phyloP scores from a whole-genome alignment of 2,329 filamentous ascomycete species.

The Apiospora pterosperma region DNA sequence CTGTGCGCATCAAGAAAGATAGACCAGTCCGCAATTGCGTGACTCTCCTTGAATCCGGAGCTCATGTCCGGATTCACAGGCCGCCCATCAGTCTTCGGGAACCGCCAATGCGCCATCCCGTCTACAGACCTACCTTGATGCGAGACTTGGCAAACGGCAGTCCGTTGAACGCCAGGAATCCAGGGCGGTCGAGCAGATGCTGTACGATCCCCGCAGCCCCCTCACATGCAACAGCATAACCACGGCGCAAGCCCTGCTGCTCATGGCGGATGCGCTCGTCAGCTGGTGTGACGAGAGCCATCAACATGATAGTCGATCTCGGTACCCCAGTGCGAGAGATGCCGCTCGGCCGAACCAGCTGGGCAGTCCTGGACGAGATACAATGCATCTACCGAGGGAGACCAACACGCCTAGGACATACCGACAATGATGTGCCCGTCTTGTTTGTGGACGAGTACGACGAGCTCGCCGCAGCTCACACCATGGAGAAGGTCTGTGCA shows the following conservation, averaged over 20 bases:
- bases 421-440: slow-evolving; percentile 42
- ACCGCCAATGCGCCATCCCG: slow-evolving; percentile 48
- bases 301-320: slow-evolving; percentile 52
- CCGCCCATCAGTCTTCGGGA: slow-evolving; percentile 32
- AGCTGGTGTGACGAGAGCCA: slow-evolving; percentile 46
- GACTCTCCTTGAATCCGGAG: not conserved
- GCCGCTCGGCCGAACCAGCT: not conserved
- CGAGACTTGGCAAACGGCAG: slow-evolving; percentile 50
- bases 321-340: slow-evolving; percentile 43
- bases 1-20: not conserved
- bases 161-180: slow-evolving; percentile 46
- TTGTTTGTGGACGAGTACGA: slow-evolving; percentile 47
- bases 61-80: not conserved
- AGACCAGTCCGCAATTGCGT: not conserved
- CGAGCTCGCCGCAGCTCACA: slow-evolving; percentile 34
- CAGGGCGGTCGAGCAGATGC: slow-evolving; percentile 35
- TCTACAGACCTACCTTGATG: slow-evolving; percentile 52
- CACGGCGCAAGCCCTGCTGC: slow-evolving; percentile 49
- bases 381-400: slow-evolving; percentile 53
- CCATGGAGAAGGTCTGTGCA: slow-evolving; percentile 31
- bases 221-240: slow-evolving; percentile 44
- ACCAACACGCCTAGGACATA: slow-evolving; percentile 43
- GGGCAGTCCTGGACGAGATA: slow-evolving; percentile 42
- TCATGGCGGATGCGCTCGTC: slow-evolving; percentile 49
- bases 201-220: slow-evolving; percentile 30